Evolutionary conservation across 306 rosid genomes (phyloP), one percentile per base, ranked within the genome.

Genomic region (Vigna angularis): DNA sequence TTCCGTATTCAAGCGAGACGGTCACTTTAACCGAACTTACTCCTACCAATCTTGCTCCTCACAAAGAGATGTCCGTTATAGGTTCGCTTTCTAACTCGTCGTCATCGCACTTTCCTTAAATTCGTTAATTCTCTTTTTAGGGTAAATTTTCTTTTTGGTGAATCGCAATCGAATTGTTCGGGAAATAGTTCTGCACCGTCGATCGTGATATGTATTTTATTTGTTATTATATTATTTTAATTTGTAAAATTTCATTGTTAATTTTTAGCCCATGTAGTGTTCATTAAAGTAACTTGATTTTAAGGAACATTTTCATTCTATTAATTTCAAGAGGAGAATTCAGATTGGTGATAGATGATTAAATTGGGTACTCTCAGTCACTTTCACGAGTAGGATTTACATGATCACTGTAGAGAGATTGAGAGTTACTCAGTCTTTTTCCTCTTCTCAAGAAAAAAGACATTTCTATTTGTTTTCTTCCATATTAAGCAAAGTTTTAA

Each of bases 51-150:
- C 85, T 69, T 86, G 88, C 67, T 48, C 87, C 52, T 89, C 98
- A 58, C 93, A 76, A 56, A 74, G 93, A 47, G 98, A 92, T 81
- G 97, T 94, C 75, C 79, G 80, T 87, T 94, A 94, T 90, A 92
- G 98, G 97, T 90, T 28, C 65, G 59, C 76, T 62, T 78, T 84
- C 22, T 56, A 78, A 16, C 32, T 66, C 12, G 2, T 42, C 6
- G 6, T 66, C 8, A 5, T 58, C 71, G 7, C 4, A 18, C 9
- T 65, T 66, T 42, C 5, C 3, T 66, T 20, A 44, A 42, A 66
- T 66, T 42, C 7, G 1, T 42, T 1, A 4, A 9, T 64, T 64
- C 1, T 16, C 3, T 40, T 20, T 18, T 42, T 42, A 12, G 15
- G 71, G 5, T 20, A 2, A 4, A 4, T 64, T 64, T 1, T 38